Evolutionary conservation across 257 asterid species (phyloP).

Genomic region (Euphrasia confusa): DNA sequence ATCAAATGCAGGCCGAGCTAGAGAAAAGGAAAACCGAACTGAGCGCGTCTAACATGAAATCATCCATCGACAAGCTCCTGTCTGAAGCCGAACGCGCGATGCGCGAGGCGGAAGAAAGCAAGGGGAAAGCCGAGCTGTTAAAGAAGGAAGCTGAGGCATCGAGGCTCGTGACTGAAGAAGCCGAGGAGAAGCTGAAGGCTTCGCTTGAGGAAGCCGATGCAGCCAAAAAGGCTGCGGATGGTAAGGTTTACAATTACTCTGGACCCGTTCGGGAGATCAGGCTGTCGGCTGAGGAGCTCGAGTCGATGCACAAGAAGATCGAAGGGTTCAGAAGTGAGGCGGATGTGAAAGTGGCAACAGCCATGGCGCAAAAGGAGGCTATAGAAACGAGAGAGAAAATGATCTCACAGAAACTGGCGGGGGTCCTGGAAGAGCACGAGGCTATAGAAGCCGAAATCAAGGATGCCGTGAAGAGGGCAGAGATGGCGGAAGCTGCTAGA

Average conservation of each 20-base stretch:
- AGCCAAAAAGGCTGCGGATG: slow-evolving; percentile 48
- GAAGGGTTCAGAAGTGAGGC: slow-evolving; percentile 37
- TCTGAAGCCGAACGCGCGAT: slow-evolving; percentile 39
- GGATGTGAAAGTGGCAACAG: slow-evolving; percentile 50
- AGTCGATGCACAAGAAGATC: slow-evolving; percentile 40
- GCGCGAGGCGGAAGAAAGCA: slow-evolving; percentile 38
- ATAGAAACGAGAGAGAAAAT: slow-evolving; percentile 39
- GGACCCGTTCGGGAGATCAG: slow-evolving; percentile 36
- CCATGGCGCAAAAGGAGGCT: slow-evolving; percentile 42
- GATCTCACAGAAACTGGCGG: slow-evolving; percentile 37
- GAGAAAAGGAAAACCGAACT: slow-evolving; percentile 47
- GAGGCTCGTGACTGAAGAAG: slow-evolving; percentile 33
- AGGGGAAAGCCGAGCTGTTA: slow-evolving; percentile 27
- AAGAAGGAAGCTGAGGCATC: slow-evolving; percentile 51
- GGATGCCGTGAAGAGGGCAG: slow-evolving; percentile 57
- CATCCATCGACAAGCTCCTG: slow-evolving; percentile 36
- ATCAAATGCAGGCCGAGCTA: slow-evolving; percentile 37
- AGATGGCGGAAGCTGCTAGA: slow-evolving; percentile 66
- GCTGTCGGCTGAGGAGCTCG: slow-evolving; percentile 42
- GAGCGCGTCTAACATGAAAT: slow-evolving; percentile 25
- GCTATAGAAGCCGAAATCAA: slow-evolving; percentile 42
- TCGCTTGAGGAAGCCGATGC: slow-evolving; percentile 44
- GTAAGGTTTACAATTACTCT: slow-evolving; percentile 31
- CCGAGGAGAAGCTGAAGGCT: slow-evolving; percentile 45
- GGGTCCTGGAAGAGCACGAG: slow-evolving; percentile 35